Conservation (phyloP, 2,329 filamentous ascomycete genomes). For the Rutstroemia sydowiana region DNA sequence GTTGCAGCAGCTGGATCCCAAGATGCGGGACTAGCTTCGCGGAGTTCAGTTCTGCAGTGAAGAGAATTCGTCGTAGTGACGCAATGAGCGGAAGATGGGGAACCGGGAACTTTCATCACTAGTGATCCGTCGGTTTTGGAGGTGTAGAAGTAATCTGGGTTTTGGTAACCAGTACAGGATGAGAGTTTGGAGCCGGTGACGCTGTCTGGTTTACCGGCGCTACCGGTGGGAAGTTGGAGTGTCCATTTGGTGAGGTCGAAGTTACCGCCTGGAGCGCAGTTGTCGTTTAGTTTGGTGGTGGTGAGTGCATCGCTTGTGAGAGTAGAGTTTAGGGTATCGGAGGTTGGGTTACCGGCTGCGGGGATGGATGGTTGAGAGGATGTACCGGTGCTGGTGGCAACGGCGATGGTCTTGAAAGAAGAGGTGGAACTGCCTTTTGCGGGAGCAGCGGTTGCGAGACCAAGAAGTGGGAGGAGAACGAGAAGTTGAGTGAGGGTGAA, state of each 20-base stretch:
- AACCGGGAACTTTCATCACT: conserved; percentile 35
- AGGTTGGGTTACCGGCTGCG: not conserved
- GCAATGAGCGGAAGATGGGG: conserved; percentile 28
- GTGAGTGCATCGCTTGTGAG: not conserved
- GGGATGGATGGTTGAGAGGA: no score
- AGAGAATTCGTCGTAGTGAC: conserved; percentile 35
- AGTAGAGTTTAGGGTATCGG: not conserved
- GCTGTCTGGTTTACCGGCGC: conserved; percentile 23
- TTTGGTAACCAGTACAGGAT: conserved; percentile 33
- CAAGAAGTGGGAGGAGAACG: conserved; percentile 1
- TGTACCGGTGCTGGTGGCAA: not conserved
- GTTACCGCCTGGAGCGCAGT: conserved; percentile 27
- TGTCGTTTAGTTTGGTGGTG: not conserved
- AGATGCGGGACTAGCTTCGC: conserved; percentile 30
- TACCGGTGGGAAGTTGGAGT: conserved; percentile 35
- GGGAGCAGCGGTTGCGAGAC: conserved; percentile 1
- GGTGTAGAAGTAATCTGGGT: conserved; percentile 32
- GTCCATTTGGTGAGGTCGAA: conserved; percentile 31
- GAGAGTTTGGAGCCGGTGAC: conserved; percentile 29
- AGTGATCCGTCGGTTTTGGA: conserved; percentile 29
- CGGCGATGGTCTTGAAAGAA: not conserved
- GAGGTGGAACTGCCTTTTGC: not conserved
- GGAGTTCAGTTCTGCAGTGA: conserved; percentile 38
- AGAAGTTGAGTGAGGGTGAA: conserved; percentile 1
- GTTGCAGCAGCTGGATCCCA: conserved; percentile 30